Evolutionary conservation across 306 rosid species (phyloP).

Genomic region (Trichosanthes cucumerina): DNA sequence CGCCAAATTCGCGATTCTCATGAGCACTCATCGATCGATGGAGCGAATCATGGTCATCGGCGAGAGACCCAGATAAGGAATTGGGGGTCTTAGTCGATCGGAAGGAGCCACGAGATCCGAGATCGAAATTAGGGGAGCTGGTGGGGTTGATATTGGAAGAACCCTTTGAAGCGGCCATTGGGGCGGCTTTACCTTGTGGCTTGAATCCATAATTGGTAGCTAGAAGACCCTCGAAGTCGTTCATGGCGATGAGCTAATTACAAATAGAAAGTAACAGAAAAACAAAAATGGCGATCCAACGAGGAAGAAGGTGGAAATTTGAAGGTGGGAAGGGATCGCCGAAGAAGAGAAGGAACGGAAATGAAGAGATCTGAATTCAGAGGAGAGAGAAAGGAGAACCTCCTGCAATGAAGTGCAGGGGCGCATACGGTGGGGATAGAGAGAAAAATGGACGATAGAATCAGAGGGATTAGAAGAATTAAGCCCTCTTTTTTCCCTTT

Average conservation of each 20-base stretch:
- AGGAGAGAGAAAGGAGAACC: neutral
- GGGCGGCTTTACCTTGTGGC: slow-evolving; percentile 69
- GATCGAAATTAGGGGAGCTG: slow-evolving; percentile 34
- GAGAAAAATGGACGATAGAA: neutral
- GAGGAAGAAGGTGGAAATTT: neutral
- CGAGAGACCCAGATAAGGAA: slow-evolving; percentile 31
- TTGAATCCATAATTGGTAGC: slow-evolving; percentile 65
- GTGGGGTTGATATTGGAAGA: slow-evolving; percentile 22
- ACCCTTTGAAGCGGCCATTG: slow-evolving; percentile 57
- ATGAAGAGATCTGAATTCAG: neutral
- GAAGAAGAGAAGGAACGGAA: neutral
- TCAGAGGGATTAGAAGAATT: neutral
- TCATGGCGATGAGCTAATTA: slow-evolving; percentile 28
- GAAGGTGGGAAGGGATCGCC: neutral
- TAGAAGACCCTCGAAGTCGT: slow-evolving; percentile 85
- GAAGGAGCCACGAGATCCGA: slow-evolving; percentile 40
- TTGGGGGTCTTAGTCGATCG: slow-evolving; percentile 40
- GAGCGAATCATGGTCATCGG: slow-evolving; percentile 38
- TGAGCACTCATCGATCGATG: slow-evolving; percentile 31
- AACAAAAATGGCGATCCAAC: neutral
- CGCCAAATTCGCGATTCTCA: slow-evolving; percentile 28
- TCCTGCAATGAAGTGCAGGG: slow-evolving; percentile 12
- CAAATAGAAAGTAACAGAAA: neutral
- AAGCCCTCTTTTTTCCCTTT: neutral
- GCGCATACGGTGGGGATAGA: neutral